phyloP scores from a whole-genome alignment of 768 basidiomycete species.

The Kwoniella sp. region DNA sequence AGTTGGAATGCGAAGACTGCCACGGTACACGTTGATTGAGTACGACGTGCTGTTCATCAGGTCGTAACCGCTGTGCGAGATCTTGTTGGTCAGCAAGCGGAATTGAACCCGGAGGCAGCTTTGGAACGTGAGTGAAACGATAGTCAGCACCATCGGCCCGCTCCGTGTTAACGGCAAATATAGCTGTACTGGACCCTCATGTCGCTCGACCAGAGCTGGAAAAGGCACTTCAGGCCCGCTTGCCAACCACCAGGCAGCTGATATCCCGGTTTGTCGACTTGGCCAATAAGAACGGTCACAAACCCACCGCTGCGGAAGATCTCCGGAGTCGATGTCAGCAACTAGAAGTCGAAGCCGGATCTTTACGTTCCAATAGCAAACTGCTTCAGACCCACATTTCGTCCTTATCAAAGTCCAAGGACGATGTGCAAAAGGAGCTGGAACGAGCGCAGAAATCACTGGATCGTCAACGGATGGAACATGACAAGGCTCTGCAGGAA shows the following conservation, averaged over 20 bases:
- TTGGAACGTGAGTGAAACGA: slow-evolving; percentile 42
- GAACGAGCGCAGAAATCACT: slow-evolving; percentile 29
- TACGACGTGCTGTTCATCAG: slow-evolving; percentile 3
- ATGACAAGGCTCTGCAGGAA: slow-evolving; percentile 31
- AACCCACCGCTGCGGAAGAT: slow-evolving; percentile 20
- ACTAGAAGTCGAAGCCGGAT: slow-evolving; percentile 30
- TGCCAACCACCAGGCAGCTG: slow-evolving; percentile 31
- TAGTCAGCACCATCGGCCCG: too few relatives aligned
- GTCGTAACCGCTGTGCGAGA: slow-evolving; percentile 34
- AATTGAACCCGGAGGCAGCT: slow-evolving; percentile 1
- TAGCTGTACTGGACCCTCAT: slow-evolving; percentile 31
- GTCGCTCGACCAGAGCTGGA: slow-evolving; percentile 25
- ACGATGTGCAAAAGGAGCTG: slow-evolving; percentile 27
- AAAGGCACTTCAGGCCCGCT: slow-evolving; percentile 25
- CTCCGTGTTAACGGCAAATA: too few relatives aligned
- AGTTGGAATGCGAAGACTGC: not conserved
- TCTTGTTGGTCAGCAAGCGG: slow-evolving; percentile 22
- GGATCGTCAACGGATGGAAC: slow-evolving; percentile 43
- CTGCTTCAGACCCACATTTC: slow-evolving; percentile 27
- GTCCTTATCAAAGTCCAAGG: slow-evolving; percentile 14
- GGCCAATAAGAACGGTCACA: slow-evolving; percentile 12
- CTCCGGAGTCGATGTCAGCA: slow-evolving; percentile 22
- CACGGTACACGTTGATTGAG: not conserved
- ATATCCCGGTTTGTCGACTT: slow-evolving; percentile 22
- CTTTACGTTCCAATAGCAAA: slow-evolving; percentile 18